These are phyloP conservation scores for Sugiyamaella lignohabitans DNA, from an alignment of 805 yeast species.

Conservation along the genomic window DNA sequence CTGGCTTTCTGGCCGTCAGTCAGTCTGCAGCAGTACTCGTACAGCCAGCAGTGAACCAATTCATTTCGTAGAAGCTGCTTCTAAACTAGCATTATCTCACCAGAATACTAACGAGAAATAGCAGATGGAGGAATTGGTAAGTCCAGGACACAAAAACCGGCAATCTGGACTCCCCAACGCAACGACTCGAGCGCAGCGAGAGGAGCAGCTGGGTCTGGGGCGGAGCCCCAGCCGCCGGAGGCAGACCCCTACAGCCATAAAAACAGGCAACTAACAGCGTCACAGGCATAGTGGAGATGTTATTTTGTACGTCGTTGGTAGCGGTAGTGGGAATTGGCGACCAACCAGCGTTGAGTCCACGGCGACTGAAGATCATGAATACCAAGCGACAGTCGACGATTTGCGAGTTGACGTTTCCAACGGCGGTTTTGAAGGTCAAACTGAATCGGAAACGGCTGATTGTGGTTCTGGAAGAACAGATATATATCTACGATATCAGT, in stretches of 20 bases:
- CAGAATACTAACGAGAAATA: too few species aligned
- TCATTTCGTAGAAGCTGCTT: too few species aligned
- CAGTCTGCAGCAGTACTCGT: too few species aligned
- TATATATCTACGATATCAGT: slow-evolving; percentile 82
- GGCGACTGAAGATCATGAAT: slow-evolving; percentile 75
- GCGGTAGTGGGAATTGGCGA: slow-evolving; percentile 79
- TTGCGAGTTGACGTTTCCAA: slow-evolving; percentile 85
- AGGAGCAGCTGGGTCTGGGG: background rate
- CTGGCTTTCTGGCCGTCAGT: background rate
- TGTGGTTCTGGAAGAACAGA: slow-evolving; percentile 72
- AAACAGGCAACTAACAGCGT: background rate
- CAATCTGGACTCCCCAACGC: too few species aligned
- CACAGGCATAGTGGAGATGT: slow-evolving; percentile 66
- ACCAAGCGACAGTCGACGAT: slow-evolving; percentile 69
- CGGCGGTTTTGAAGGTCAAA: slow-evolving; percentile 61
- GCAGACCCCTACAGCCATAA: background rate
- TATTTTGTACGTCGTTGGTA: slow-evolving; percentile 78
- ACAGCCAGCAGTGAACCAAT: too few species aligned
- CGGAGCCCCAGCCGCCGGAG: too few species aligned
- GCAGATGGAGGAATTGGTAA: slow-evolving; percentile 35
- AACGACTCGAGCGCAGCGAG: background rate
- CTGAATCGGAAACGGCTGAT: slow-evolving; percentile 77
- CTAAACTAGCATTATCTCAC: too few species aligned
- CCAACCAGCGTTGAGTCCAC: slow-evolving; percentile 56
- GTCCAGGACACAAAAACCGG: background rate